phyloP scores from a whole-genome alignment of 805 yeast genomes.

The Metschnikowia dekortorum region DNA sequence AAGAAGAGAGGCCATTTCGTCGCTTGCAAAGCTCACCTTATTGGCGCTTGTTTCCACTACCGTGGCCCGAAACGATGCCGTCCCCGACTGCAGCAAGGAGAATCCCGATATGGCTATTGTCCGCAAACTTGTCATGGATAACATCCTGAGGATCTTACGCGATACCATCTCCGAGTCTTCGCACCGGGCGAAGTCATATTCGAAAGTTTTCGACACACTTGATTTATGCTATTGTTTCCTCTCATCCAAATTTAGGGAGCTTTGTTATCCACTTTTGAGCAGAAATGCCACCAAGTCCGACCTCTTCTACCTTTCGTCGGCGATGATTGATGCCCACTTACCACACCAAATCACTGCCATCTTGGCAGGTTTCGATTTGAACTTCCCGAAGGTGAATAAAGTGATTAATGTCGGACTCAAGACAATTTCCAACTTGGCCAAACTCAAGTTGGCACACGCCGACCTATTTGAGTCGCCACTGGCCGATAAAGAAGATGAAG shows the following conservation, averaged over 20 bases:
- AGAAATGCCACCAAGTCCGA: conserved; percentile 52
- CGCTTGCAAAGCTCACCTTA: conserved; percentile 58
- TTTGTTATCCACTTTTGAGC: conserved; percentile 43
- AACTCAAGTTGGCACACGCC: conserved; percentile 52
- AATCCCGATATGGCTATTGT: conserved; percentile 71
- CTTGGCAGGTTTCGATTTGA: conserved; percentile 65
- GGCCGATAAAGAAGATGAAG: conserved; percentile 47
- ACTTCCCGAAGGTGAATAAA: conserved; percentile 61
- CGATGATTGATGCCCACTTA: conserved; percentile 64
- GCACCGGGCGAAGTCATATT: conserved; percentile 44
- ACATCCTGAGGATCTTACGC: conserved; percentile 55
- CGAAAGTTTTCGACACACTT: conserved; percentile 50
- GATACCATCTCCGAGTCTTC: conserved; percentile 41
- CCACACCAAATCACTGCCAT: conserved; percentile 54
- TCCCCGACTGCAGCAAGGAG: conserved; percentile 44
- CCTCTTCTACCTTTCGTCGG: conserved; percentile 56
- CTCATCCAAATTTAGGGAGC: conserved; percentile 40
- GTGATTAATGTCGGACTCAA: conserved; percentile 57
- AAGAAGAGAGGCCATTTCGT: conserved; percentile 53
- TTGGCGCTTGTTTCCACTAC: conserved; percentile 59
- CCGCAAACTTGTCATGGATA: conserved; percentile 69
- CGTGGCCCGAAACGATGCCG: conserved; percentile 45
- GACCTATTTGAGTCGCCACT: conserved; percentile 49
- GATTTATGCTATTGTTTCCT: conserved; percentile 45
- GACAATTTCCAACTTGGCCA: conserved; percentile 54